Percentiles rank a stretch among this genome's conserved stretches.
Evolutionary conservation across 2,329 filamentous ascomycete species (phyloP).

Genomic region (Coleophoma eucalyptorum): DNA sequence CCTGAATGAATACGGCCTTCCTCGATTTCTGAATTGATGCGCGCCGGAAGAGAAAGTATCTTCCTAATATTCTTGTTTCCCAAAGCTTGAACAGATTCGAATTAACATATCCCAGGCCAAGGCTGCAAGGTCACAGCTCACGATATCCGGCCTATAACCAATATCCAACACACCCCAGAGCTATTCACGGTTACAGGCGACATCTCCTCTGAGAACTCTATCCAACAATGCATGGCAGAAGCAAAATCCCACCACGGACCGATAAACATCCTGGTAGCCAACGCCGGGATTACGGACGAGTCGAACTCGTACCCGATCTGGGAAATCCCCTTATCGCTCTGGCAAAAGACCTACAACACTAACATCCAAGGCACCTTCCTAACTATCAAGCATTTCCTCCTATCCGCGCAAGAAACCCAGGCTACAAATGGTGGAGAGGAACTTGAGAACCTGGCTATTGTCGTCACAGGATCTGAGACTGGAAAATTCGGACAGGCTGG

Average conservation of each 20-base stretch:
- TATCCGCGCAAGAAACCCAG: constrained; percentile 35
- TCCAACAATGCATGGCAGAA: constrained; percentile 33
- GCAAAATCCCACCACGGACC: constrained; percentile 42
- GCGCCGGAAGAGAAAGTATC: no score
- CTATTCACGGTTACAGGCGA: constrained; percentile 41
- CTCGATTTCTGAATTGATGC: no score
- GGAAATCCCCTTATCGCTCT: constrained; percentile 45
- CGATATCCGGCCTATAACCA: constrained; percentile 36
- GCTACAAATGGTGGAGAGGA: constrained; percentile 29
- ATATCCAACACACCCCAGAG: constrained; percentile 24
- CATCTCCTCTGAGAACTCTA: constrained; percentile 41
- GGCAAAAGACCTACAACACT: constrained; percentile 45
- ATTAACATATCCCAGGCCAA: constrained; percentile 31
- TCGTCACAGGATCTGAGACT: constrained; percentile 49
- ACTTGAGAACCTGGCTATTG: constrained; percentile 45
- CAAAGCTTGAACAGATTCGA: no score
- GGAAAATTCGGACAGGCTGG: constrained; percentile 28
- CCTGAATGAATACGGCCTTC: no score
- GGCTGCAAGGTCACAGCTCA: constrained; percentile 52
- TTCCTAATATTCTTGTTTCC: no score
- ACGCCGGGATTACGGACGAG: constrained; percentile 48
- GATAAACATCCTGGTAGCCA: constrained; percentile 48
- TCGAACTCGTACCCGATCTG: constrained; percentile 44
- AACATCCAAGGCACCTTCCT: constrained; percentile 50
- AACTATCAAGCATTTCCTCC: constrained; percentile 52